A percentile compares a stretch with the other conserved stretches of the same genome.
phyloP scores from a whole-genome alignment of 306 rosid genomes.

The Dryas alaskensis region DNA sequence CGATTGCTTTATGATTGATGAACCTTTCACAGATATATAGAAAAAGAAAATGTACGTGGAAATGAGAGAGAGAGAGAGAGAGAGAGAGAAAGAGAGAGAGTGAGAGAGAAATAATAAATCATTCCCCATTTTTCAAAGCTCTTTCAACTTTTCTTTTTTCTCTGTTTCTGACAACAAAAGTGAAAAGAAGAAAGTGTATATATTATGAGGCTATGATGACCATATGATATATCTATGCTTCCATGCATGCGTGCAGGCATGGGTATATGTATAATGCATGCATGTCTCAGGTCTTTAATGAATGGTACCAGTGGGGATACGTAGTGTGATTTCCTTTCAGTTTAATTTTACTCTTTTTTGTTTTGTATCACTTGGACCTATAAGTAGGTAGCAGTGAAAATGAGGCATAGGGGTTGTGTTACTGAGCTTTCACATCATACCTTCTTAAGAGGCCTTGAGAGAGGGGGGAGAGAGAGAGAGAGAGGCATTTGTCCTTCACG shows the following conservation, averaged over 20 bases:
- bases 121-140: background rate
- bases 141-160: slow-evolving; percentile 32
- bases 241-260: slow-evolving; percentile 32
- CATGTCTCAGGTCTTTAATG: background rate
- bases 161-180: slow-evolving; percentile 40
- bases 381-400: slow-evolving; percentile 10
- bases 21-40: slow-evolving; percentile 29
- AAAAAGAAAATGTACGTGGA: background rate
- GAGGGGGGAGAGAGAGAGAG: slow-evolving; percentile 22
- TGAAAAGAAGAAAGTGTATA: slow-evolving; percentile 19
- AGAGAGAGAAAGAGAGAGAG: background rate
- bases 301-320: background rate
- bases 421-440: slow-evolving; percentile 55
- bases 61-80: slow-evolving; percentile 3
- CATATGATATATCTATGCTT: slow-evolving; percentile 21
- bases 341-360: background rate
- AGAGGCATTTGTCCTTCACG: slow-evolving; percentile 44
- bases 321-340: background rate
- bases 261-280: background rate
- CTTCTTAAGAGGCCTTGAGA: slow-evolving; percentile 20
- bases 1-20: slow-evolving; percentile 94
- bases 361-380: background rate
- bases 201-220: slow-evolving; percentile 49
- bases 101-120: background rate
- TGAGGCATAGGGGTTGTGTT: slow-evolving; percentile 24